A percentile compares a stretch with the other conserved stretches of the same genome.
These are phyloP conservation scores for Claviceps sorghi DNA, from an alignment of 2,329 filamentous ascomycete species.

Conservation along the genomic window DNA sequence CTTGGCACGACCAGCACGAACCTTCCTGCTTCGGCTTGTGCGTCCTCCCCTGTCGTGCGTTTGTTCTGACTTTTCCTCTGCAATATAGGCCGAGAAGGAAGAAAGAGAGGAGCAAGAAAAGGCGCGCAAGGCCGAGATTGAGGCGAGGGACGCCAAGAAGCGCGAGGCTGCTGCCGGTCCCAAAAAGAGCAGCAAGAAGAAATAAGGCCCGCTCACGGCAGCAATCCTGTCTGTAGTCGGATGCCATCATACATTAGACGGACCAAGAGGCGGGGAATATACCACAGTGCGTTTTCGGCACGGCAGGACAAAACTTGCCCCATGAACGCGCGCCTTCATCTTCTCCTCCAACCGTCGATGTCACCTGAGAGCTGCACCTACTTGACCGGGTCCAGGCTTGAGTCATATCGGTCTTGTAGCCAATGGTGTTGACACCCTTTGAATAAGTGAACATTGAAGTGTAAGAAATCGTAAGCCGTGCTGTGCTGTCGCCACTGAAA, in stretches of 20 bases:
- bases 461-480: too few relatives aligned
- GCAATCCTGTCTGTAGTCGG: background rate
- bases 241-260: background rate
- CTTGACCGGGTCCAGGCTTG: background rate
- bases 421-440: background rate
- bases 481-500: background rate
- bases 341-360: background rate
- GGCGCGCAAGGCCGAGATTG: conserved; percentile 33
- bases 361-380: too few relatives aligned
- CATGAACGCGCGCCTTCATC: background rate
- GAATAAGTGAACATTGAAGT: background rate
- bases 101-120: conserved; percentile 38
- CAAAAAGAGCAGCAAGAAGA: conserved; percentile 36
- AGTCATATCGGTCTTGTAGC: background rate
- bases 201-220: conserved; percentile 12
- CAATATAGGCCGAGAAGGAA: conserved; percentile 39
- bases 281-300: background rate
- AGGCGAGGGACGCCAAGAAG: conserved; percentile 41
- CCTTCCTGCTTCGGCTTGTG: background rate
- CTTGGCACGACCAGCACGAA: background rate
- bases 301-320: too few relatives aligned
- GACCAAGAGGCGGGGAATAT: background rate
- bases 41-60: background rate
- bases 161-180: conserved; percentile 36
- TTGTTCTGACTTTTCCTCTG: conserved; percentile 11